Percentiles rank a stretch among this genome's conserved stretches.
phyloP scores from a whole-genome alignment of 1,284 basidiomycete species.

The Phellinidium pouzarii region DNA sequence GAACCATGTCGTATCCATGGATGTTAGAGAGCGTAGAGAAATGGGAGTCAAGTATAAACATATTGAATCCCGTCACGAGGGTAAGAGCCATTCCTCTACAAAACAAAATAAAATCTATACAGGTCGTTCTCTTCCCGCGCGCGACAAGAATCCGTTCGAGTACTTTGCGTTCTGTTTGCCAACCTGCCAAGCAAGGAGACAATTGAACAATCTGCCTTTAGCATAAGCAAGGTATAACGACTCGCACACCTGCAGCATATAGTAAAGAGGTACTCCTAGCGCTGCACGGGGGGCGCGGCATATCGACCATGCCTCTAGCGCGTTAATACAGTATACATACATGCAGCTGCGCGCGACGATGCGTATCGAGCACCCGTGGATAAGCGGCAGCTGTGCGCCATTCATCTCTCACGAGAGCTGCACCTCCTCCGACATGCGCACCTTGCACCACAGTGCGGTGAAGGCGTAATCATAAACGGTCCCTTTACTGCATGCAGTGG shows the following conservation, averaged over 20 bases:
- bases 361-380: slow-evolving; percentile 50
- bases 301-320: slow-evolving; percentile 40
- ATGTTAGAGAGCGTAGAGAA: too few relatives aligned
- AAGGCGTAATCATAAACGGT: slow-evolving; percentile 49
- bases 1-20: too few relatives aligned
- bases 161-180: slow-evolving; percentile 46
- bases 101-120: too few relatives aligned
- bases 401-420: slow-evolving; percentile 58
- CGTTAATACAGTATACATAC: slow-evolving; percentile 51
- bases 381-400: slow-evolving; percentile 44
- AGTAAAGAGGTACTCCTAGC: slow-evolving; percentile 50
- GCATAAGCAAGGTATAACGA: too few relatives aligned
- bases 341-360: slow-evolving; percentile 49
- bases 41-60: too few relatives aligned
- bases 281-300: slow-evolving; percentile 49
- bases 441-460: slow-evolving; percentile 48
- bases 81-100: too few relatives aligned
- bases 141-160: slow-evolving; percentile 46
- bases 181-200: slow-evolving; percentile 27
- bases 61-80: too few relatives aligned
- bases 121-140: too few relatives aligned
- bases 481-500: slow-evolving; percentile 32
- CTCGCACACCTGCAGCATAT: slow-evolving; percentile 33
- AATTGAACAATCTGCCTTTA: too few relatives aligned
- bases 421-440: slow-evolving; percentile 43